Evolutionary conservation across 208 protist genomes (phyloP), one percentile per base, ranked within the genome.

Genomic region (Histomonas meleagridis): DNA sequence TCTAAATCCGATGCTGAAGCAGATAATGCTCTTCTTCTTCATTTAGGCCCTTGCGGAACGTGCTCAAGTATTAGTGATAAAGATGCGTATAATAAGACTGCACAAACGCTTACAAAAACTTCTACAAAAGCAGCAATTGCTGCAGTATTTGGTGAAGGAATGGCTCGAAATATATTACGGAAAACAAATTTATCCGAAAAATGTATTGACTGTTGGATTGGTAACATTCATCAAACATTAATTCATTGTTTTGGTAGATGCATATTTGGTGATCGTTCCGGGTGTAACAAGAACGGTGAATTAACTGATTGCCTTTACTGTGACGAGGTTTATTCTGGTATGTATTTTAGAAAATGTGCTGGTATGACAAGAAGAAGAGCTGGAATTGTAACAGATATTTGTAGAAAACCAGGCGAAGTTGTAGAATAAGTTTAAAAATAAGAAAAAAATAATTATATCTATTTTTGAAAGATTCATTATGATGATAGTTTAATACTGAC

Each of bases 321-420:
- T 28, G 76, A 86, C 55, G 76, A 86, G 38, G 46, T 86, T 55
- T 46, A 86, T 55, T 86, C 76, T 55, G 76, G 76, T 28, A 46
- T 86, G 9, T 86, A 51, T 48, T 86, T 86, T n/a, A 51, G 76
- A 26, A 43, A 40, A 86, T 86, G 76, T 35, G 76, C 76, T 38
- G 76, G 76, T 57, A 86, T 86, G 76, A 86, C 76, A 0, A 18
- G 76, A 86, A 86, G 76, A 55, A 86, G 76, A 86, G 76, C 76
- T 55, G 76, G 76, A 55, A 86, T 86, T 26, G 40, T 57, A 35
- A 86, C 76, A 38, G 76, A 86, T 86, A 86, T 86, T 55, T 86
- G 76, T 16, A 51, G 76, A 18, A 86, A 86, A 38, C 76, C 76
- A 53, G 76, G 76, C n/a, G 76, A 86, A 86, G 55, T 86, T 65